Percentiles rank a stretch among this genome's conserved stretches.
Evolutionary conservation across 73 alveolate species (phyloP).

Genomic region (Effrenium voratum): DNA sequence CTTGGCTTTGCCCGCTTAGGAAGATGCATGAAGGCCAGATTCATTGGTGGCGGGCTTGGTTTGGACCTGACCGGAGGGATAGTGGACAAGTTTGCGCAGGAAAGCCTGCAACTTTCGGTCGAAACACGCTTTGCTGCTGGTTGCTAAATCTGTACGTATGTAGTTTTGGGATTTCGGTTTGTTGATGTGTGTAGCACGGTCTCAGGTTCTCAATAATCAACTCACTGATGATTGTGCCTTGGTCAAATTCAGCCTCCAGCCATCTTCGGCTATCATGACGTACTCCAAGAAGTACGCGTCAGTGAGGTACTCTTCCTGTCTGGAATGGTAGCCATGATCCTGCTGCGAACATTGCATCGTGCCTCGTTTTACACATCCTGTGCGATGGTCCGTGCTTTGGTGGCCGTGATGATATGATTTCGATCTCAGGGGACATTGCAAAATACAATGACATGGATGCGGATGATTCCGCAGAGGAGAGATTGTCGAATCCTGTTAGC

Average conservation of each 20-base stretch:
- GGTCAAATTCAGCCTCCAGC: too few species aligned
- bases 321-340: conserved; percentile 94
- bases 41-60: conserved; percentile 44
- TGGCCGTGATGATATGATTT: not conserved
- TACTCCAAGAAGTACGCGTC: too few species aligned
- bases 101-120: too few species aligned
- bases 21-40: conserved; percentile 93
- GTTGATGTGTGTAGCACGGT: too few species aligned
- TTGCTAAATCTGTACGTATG: too few species aligned
- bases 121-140: too few species aligned
- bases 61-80: too few species aligned
- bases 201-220: conserved; percentile 81
- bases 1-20: not conserved
- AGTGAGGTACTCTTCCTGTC: conserved; percentile 87
- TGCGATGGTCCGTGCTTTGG: not conserved
- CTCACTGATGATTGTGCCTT: conserved; percentile 88
- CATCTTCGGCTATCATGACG: too few species aligned
- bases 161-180: too few species aligned
- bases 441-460: conserved; percentile 94
- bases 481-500: not conserved
- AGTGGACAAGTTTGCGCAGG: too few species aligned
- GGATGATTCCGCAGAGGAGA: conserved; percentile 70
- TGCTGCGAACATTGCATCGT: conserved; percentile 72
- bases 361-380: not conserved
- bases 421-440: conserved; percentile 70